Percentiles rank a stretch among this genome's conserved stretches.
These are phyloP conservation scores for Ceratocystis smalleyi DNA, from an alignment of 2,329 filamentous ascomycete species.

Conservation along the genomic window DNA sequence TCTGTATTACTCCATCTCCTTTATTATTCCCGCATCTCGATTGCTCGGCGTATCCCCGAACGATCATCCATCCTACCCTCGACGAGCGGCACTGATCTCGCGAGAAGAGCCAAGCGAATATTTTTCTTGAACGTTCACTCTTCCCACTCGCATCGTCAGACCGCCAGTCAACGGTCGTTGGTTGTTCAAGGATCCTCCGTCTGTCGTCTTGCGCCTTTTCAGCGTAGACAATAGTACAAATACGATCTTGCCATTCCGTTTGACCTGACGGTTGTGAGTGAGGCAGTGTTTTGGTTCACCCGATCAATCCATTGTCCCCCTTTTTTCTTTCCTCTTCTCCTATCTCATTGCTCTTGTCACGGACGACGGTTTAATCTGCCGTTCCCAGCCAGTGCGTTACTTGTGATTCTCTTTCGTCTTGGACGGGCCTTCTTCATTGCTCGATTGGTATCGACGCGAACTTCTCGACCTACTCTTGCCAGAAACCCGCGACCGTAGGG, in stretches of 20 bases:
- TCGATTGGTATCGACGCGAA: conserved; percentile 6
- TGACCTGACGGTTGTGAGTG: conserved; percentile 17
- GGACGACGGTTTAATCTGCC: neutral
- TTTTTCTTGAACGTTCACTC: conserved; percentile 16
- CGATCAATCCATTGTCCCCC: neutral
- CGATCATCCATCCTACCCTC: conserved; percentile 13
- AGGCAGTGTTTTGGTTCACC: conserved; percentile 7
- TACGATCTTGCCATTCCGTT: conserved; percentile 17
- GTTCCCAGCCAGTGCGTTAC: neutral
- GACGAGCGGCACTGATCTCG: conserved; percentile 18
- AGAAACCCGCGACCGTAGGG: conserved; percentile 32
- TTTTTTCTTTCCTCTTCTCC: neutral
- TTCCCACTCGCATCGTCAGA: conserved; percentile 18
- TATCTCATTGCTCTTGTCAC: neutral
- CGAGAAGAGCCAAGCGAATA: conserved; percentile 16
- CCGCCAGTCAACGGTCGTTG: conserved; percentile 17
- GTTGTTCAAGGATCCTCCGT: conserved; percentile 16
- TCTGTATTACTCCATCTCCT: neutral
- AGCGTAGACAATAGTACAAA: conserved; percentile 17
- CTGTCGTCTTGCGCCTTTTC: conserved; percentile 16
- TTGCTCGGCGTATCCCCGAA: conserved; percentile 15
- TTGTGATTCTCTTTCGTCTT: conserved; percentile 19
- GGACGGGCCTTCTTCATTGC: conserved; percentile 19
- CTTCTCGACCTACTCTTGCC: neutral
- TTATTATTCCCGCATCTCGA: conserved; percentile 14